A percentile compares a stretch with the other conserved stretches of the same genome.
Conservation (phyloP, 495 filamentous ascomycete species). For the Penicillium goetzii region DNA sequence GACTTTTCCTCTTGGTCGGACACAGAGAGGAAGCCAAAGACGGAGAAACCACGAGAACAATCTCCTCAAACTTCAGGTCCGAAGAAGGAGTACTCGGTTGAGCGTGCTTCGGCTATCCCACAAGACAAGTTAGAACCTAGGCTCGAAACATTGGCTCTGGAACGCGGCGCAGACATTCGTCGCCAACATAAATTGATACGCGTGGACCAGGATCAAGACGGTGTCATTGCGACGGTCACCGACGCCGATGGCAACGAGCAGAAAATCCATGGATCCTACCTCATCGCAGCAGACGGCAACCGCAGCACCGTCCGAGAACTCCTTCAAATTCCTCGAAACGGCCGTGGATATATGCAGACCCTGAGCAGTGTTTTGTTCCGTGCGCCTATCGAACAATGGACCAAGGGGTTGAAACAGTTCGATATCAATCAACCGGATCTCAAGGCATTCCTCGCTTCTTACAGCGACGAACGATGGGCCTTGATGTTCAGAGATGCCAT, state of each 20-base stretch:
- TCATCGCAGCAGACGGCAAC: constrained; percentile 41
- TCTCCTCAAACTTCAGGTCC: constrained; percentile 2
- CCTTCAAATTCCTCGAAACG: constrained; percentile 33
- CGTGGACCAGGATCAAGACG: constrained; percentile 26
- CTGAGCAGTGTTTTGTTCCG: constrained; percentile 47
- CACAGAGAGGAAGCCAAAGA: constrained; percentile 18
- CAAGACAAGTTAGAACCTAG: constrained; percentile 39
- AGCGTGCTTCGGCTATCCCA: constrained; percentile 28
- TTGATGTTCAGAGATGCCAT: constrained; percentile 35
- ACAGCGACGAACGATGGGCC: constrained; percentile 36
- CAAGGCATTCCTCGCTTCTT: constrained; percentile 32
- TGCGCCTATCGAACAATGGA: constrained; percentile 31
- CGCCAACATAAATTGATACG: constrained; percentile 19
- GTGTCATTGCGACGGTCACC: constrained; percentile 23
- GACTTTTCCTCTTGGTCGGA: constrained; percentile 33
- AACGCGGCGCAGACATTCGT: constrained; percentile 38
- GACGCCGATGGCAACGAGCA: constrained; percentile 13
- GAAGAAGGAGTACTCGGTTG: constrained; percentile 25
- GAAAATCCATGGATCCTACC: constrained; percentile 29
- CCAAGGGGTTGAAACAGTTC: constrained; percentile 30
- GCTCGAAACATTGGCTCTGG: constrained; percentile 30
- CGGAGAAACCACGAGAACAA: constrained; percentile 4
- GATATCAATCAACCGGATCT: constrained; percentile 28
- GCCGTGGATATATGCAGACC: constrained; percentile 39
- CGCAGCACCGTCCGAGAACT: constrained; percentile 35